Base-by-base conservation (phyloP, 2,329 filamentous ascomycete species). In the Achaetomium macrosporum region DNA sequence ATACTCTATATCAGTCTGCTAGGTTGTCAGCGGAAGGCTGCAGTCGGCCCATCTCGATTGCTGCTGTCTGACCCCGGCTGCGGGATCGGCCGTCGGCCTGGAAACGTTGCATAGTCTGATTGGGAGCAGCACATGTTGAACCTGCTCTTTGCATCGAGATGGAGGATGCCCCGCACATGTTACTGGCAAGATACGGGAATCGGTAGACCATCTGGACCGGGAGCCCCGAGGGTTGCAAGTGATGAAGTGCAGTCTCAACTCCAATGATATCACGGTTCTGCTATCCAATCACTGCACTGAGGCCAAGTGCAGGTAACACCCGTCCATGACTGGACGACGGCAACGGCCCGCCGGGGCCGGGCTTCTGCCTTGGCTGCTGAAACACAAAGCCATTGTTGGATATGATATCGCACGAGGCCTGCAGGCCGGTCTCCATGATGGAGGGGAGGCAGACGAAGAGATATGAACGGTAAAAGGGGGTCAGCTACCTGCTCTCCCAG, bases 71-170 rank as follows among this genome's bases (percentile, higher is more conserved):
- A 30, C 42, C 25, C 56, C 51, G 29, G 29, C 45, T 19, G 15
- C 35, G 53, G 53, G 47, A 50, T 11, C 11, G 51, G 48, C 39
- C 47, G 37, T 30, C 36, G 33, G 42, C 37, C 54, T 29, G 17
- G 35, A 52, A 15, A 53, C 56, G 51, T 54, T 54, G 46, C 51
- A 41, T 13, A 11, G 33, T 16, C 25, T 58, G 49, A 58, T 58
- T 58, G 56, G 51, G 16, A 51, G 46, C 42, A 11, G 17, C 35
- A 39, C 19, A 35, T 30, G 36, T 37, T 37, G 13, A 35, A 25
- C 4, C 33, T 12, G 33, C 10, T 15, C 5, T 33, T 35, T 15
- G 11, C 33, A 35, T 35, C 10, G 33, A 35, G 33, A 35, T 35
- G 33, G 33, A 12, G 25, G 25, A 25, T 25, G 25, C 4, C 25